Conservation (phyloP, 768 basidiomycete genomes). For the Hysterangium stoloniferum region DNA sequence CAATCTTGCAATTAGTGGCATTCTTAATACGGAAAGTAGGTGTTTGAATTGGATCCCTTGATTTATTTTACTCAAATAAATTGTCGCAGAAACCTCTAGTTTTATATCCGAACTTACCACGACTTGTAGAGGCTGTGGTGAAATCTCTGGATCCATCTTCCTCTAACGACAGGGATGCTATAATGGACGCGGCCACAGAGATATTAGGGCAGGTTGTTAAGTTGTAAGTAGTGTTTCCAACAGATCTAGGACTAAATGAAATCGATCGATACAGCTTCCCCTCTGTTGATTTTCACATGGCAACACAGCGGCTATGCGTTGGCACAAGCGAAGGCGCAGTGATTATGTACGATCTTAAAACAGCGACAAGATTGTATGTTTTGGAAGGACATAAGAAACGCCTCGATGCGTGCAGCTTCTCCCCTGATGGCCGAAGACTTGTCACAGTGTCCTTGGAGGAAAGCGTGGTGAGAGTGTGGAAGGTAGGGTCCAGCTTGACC, state of each 20-base stretch:
- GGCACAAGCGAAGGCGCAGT: conserved; percentile 93
- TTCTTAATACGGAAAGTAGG: conserved; percentile 85
- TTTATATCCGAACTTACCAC: conserved; percentile 74
- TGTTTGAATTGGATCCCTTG: neutral
- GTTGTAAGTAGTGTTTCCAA: conserved; percentile 44
- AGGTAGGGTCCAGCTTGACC: conserved; percentile 82
- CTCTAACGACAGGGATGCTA: conserved; percentile 67
- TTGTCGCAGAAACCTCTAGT: conserved; percentile 68
- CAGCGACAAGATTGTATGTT: conserved; percentile 89
- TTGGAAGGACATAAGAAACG: conserved; percentile 84
- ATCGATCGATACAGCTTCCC: conserved; percentile 54
- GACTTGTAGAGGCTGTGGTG: conserved; percentile 89
- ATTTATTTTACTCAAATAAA: neutral
- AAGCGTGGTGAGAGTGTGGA: conserved; percentile 84
- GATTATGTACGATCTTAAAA: conserved; percentile 94
- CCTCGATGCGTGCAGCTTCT: conserved; percentile 83
- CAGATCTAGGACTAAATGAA: neutral
- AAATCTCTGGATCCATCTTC: conserved; percentile 92
- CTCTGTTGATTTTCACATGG: conserved; percentile 87
- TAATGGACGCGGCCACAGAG: conserved; percentile 86
- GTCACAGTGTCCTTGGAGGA: conserved; percentile 86
- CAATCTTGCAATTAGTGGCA: conserved; percentile 88
- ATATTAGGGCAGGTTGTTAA: conserved; percentile 93
- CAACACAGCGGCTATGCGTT: conserved; percentile 81
- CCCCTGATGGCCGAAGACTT: conserved; percentile 85